These are phyloP conservation scores for Neurospora sp. DNA, from an alignment of 495 filamentous ascomycete species.

Conservation along the genomic window DNA sequence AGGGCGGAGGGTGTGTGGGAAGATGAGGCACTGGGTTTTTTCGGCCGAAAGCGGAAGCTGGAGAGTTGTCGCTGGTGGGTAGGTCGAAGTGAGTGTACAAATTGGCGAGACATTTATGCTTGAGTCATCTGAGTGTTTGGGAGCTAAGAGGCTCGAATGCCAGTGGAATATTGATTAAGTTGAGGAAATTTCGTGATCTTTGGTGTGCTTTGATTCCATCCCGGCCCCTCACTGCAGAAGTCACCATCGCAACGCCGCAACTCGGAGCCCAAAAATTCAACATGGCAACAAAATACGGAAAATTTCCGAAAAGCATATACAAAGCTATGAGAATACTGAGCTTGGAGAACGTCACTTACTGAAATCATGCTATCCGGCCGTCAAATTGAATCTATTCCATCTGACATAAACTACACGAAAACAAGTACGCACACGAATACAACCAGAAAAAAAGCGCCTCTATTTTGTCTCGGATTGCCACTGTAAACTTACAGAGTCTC, in stretches of 20 bases:
- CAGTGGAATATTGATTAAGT: background rate
- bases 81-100: background rate
- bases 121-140: background rate
- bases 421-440: background rate
- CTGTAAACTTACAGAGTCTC: background rate
- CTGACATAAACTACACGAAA: background rate
- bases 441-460: background rate
- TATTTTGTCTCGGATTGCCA: background rate
- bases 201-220: background rate
- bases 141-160: background rate
- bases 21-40: background rate
- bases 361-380: background rate
- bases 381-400: background rate
- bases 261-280: background rate
- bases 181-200: background rate
- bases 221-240: background rate
- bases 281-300: background rate
- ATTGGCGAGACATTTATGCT: background rate
- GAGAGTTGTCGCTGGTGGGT: background rate
- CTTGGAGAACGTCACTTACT: background rate
- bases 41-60: background rate
- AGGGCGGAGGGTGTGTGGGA: background rate
- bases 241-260: background rate
- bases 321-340: background rate
- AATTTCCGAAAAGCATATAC: background rate